Percentiles rank a stretch among this genome's conserved stretches.
Evolutionary conservation across 345 rosid genomes (phyloP).

Genomic region (Luvunga scandens): DNA sequence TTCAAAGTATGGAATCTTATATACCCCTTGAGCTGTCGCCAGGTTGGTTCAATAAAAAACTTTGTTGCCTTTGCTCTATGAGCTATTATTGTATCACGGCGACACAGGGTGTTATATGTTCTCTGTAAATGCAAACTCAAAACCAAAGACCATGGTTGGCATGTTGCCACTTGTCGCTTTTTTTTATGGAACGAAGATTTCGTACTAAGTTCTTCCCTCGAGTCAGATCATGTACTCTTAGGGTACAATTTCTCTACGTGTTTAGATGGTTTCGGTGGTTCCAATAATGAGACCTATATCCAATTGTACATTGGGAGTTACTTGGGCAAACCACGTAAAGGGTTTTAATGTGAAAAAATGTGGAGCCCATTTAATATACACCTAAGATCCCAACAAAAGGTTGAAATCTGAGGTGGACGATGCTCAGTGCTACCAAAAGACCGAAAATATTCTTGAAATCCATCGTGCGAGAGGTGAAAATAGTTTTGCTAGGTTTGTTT

Average conservation of each 20-base stretch:
- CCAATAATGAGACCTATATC: background rate
- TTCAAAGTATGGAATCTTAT: background rate
- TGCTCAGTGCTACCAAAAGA: too few relatives aligned
- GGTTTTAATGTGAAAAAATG: background rate
- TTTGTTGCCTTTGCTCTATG: background rate
- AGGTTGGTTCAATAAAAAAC: background rate
- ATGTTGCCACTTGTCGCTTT: accelerated
- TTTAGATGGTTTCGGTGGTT: background rate
- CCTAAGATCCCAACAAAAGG: background rate
- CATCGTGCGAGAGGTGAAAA: too few relatives aligned
- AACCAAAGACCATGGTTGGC: background rate
- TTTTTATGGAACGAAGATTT: background rate
- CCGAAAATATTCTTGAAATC: too few relatives aligned
- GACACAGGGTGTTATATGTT: accelerated
- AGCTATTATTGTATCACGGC: background rate
- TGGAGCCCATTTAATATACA: background rate
- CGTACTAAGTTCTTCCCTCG: too few relatives aligned
- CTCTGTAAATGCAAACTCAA: background rate
- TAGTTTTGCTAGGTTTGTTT: too few relatives aligned
- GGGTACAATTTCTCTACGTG: background rate
- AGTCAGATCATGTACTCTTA: too few relatives aligned
- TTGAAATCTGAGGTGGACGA: too few relatives aligned
- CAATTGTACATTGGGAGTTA: too few relatives aligned
- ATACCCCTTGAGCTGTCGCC: background rate
- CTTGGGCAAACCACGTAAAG: background rate